Percentiles rank a stretch among this genome's conserved stretches.
Conservation (phyloP, 805 yeast genomes). For the Zygosaccharomyces lentus region DNA sequence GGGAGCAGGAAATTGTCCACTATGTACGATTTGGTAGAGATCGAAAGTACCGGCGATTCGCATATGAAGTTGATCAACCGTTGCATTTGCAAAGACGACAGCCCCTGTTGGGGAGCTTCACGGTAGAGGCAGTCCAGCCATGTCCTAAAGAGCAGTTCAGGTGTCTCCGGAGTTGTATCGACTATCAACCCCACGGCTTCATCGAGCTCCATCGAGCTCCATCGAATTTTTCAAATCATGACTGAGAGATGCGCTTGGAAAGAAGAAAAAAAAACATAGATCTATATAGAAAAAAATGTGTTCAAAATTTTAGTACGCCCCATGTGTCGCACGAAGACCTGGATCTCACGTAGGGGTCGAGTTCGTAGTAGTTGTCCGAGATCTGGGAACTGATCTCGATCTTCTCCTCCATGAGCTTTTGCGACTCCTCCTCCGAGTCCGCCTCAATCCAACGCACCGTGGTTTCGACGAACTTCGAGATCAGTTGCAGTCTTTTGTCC, state of each 20-base stretch:
- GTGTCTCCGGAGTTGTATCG: slow-evolving; percentile 7
- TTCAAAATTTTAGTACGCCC: slow-evolving; percentile 43
- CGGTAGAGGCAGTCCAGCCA: slow-evolving; percentile 17
- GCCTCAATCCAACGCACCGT: slow-evolving; percentile 80
- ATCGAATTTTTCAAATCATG: background rate
- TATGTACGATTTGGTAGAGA: slow-evolving; percentile 22
- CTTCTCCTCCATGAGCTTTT: slow-evolving; percentile 49
- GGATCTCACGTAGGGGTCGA: slow-evolving; percentile 81
- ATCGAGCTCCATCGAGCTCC: slow-evolving; percentile 7
- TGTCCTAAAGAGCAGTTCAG: slow-evolving; percentile 8
- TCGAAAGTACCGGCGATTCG: slow-evolving; percentile 15
- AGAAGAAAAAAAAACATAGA: background rate
- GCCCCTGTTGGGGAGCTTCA: slow-evolving; percentile 17
- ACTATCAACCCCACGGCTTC: slow-evolving; percentile 6
- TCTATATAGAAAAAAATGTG: background rate
- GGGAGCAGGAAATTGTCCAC: slow-evolving; percentile 31
- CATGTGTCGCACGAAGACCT: slow-evolving; percentile 75
- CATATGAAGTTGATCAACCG: slow-evolving; percentile 20
- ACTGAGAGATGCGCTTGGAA: background rate
- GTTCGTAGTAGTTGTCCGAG: slow-evolving; percentile 55
- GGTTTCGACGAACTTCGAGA: slow-evolving; percentile 51
- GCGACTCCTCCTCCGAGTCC: slow-evolving; percentile 46
- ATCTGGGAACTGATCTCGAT: slow-evolving; percentile 49
- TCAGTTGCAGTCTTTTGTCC: slow-evolving; percentile 52
- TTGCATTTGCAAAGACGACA: slow-evolving; percentile 16